A percentile compares a stretch with the other conserved stretches of the same genome.
Evolutionary conservation across 2,329 filamentous ascomycete species (phyloP).

Genomic region (Thermomyces lanuginosus): DNA sequence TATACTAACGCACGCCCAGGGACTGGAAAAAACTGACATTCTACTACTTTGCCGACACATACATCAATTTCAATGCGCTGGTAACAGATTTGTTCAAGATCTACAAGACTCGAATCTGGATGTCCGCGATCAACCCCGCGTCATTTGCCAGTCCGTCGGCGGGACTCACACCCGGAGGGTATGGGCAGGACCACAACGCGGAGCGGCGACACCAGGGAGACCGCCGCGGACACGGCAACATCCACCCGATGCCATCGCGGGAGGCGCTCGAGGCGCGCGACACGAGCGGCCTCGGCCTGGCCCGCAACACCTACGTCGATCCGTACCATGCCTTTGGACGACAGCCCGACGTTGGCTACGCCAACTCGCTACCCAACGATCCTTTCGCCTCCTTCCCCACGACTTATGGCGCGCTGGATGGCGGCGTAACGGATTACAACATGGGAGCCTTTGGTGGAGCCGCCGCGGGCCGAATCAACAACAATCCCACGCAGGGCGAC

Average conservation of each 20-base stretch:
- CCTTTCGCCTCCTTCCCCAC: slow-evolving; percentile 20
- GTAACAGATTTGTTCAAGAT: slow-evolving; percentile 98
- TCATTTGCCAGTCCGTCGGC: slow-evolving; percentile 72
- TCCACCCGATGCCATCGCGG: too few relatives aligned
- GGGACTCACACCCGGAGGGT: slow-evolving; percentile 53
- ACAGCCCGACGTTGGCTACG: slow-evolving; percentile 18
- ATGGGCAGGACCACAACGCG: slow-evolving; percentile 20
- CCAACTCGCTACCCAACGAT: slow-evolving; percentile 15
- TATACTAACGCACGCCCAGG: slow-evolving; percentile 35
- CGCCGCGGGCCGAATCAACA: slow-evolving; percentile 16
- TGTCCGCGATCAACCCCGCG: slow-evolving; percentile 96
- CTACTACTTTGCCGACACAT: slow-evolving; percentile 95
- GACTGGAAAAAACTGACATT: slow-evolving; percentile 98
- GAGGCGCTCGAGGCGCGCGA: too few relatives aligned
- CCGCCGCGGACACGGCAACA: slow-evolving; percentile 14
- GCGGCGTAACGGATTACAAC: slow-evolving; percentile 17
- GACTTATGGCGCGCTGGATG: slow-evolving; percentile 24
- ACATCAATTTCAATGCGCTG: slow-evolving; percentile 97
- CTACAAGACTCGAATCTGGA: slow-evolving; percentile 98
- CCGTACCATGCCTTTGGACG: slow-evolving; percentile 22
- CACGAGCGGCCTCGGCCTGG: slow-evolving; percentile 17
- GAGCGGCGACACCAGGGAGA: slow-evolving; percentile 29
- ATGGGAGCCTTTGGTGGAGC: slow-evolving; percentile 17
- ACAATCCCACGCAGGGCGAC: slow-evolving; percentile 30
- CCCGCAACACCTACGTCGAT: slow-evolving; percentile 21